Evolutionary conservation across 106 monocot genomes (phyloP).

Genomic region (Phalaenopsis equestris): DNA sequence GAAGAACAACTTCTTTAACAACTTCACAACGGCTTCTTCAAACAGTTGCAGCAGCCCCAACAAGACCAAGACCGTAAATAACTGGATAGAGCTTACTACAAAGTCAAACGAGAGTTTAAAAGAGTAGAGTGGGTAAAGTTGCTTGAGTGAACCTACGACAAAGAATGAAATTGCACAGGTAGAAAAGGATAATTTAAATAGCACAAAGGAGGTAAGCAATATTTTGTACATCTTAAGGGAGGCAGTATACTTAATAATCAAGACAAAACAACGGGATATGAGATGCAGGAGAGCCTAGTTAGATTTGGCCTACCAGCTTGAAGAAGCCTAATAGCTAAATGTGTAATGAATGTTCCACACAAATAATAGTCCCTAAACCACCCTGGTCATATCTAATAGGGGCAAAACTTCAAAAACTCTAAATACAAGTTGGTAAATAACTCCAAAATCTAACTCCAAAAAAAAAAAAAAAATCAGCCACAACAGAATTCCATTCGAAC

Average conservation of each 20-base stretch:
- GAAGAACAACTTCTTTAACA: no score
- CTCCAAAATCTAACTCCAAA: background rate
- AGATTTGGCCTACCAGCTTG: background rate
- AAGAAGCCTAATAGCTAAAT: background rate
- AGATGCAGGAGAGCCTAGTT: background rate
- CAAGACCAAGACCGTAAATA: no score
- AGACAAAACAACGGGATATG: no score
- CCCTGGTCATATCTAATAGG: background rate
- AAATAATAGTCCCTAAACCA: background rate
- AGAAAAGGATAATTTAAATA: background rate
- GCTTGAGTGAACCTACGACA: background rate
- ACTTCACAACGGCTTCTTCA: no score
- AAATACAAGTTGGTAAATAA: background rate
- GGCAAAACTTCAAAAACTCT: background rate
- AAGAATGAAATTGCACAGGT: background rate
- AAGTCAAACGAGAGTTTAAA: background rate
- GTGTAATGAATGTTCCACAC: background rate
- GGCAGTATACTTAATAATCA: no score
- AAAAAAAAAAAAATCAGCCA: background rate
- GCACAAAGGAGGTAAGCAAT: background rate
- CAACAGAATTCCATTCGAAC: background rate
- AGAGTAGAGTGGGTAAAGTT: background rate
- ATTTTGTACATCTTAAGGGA: no score
- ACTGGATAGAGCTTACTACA: no score
- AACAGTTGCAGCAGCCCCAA: no score